Base-by-base conservation (phyloP, 2,329 filamentous ascomycete species). In the Teratosphaeria epicoccoides region DNA sequence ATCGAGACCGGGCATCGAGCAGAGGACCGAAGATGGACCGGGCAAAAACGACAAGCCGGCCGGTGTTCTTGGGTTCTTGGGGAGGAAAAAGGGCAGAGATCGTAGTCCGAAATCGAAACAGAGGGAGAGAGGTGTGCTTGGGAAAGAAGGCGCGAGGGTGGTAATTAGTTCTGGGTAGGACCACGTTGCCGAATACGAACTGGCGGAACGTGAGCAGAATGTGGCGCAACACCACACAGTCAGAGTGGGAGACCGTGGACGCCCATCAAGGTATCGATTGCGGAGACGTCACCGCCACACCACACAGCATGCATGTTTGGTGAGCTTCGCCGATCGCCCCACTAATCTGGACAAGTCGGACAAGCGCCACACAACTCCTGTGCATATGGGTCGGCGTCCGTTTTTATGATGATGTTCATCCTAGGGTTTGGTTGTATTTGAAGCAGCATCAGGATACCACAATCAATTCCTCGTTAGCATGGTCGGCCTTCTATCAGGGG, bases 51-150 rank as follows among this genome's bases (percentile, higher is more conserved):
- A 33, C 29, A 50, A 50, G 43, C 47, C 51, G 4, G 26, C 40
- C 11, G 51, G 47, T 14, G 46, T 49, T 17, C 33, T 49, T 12
- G 51, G 51, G 7, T 52, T 52, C 24, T 37, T 52, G 24, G 23
- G 26, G 12, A 49, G 51, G 47, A 50, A 50, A 43, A 52, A 52
- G 25, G 88, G 90, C 24, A 78, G 90, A 57, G 88, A 89, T 51
- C 83, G 89, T 69, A 96, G 89, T 66, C 93, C 93, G 1, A 96
- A 95, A 72, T 90, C 90, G 24, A 91, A 88, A 68, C 90, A 65
- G 55, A 59, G 62, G 52, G 66, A 97, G 71, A 81, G 88, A 51
- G 93, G 93, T 53, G 90, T 98, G 6, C 67, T 98, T 53, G 93
- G 93, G 52, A 97, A 97, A 66, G 90, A 97, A 68, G 93, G 93